Base-by-base conservation (phyloP, 2,329 filamentous ascomycete species). In the Chaetomium sp. region DNA sequence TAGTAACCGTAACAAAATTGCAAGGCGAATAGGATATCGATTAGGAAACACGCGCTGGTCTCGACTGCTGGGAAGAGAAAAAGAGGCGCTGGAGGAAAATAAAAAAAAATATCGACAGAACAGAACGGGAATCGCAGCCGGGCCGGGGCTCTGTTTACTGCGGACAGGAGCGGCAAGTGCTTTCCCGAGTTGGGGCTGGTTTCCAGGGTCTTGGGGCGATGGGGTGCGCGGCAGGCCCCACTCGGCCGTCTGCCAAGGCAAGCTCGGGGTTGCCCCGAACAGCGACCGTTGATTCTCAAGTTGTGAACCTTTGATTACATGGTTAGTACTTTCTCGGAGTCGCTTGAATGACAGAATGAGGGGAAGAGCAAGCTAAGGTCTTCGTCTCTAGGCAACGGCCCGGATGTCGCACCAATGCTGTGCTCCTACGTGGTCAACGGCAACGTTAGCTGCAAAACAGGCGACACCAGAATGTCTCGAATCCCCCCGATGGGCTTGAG, bases 111-210 rank as follows among this genome's bases (percentile, higher is more conserved):
- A 34, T 35, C 27, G 19, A 27, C 19, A 27, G 19, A 42, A 42
- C 6, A 42, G 40, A 19, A 27, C 27, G 19, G 12, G 14, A 46
- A 36, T 34, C 33, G 35, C 14, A 27, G 27, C 9, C n/a, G 44
- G 14, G 27, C 9, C n/a, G 44, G 32, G 27, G 36, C 46, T 37
- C 37, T 52, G 32, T 50, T 45, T 44, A 55, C 37, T 12, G 37
- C 12, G 12, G 12, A 38, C 53, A 41, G 40, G 47, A 55, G 6
- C 35, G 53, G 53, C 40, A 55, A 44, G 53, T 41, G 53, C 53
- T 37, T 37, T 52, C 48, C 36, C 6, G 36, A 27, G 35, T 45
- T 47, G 35, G 48, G 35, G 27, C 53, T 11, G 44, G 34, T 49
- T 34, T 49, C 47, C 47, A 43, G 42, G 53, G 48, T 51, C 36